These are phyloP conservation scores for Arthrobotrys entomopaga DNA, from an alignment of 2,329 filamentous ascomycete species.

Conservation along the genomic window DNA sequence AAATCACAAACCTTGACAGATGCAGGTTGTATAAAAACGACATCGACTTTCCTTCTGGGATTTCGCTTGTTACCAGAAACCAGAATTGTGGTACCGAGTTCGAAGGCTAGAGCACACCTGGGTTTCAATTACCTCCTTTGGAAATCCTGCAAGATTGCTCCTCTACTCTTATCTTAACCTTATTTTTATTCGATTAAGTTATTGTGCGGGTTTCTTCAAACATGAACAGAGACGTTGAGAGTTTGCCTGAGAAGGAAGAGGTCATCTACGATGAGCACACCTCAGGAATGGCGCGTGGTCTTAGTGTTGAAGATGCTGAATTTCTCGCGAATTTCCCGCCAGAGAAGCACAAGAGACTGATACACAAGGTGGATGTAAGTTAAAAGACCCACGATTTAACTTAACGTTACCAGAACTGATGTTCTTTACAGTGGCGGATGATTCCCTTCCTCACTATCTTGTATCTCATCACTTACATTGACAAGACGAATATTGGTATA, in stretches of 20 bases:
- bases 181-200: neutral
- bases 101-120: neutral
- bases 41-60: constrained; percentile 6
- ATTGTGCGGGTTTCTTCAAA: neutral
- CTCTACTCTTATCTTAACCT: neutral
- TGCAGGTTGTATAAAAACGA: constrained; percentile 24
- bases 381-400: neutral
- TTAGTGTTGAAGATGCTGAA: constrained; percentile 59
- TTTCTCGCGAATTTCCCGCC: constrained; percentile 60
- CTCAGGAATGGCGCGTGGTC: neutral
- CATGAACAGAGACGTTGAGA: constrained; percentile 27
- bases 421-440: constrained; percentile 23
- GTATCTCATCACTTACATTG: constrained; percentile 37
- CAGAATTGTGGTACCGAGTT: constrained; percentile 8
- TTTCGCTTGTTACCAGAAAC: constrained; percentile 2
- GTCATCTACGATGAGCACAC: constrained; percentile 29
- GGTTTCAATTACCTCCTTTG: no score
- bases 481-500: constrained; percentile 42
- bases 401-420: neutral
- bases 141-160: neutral
- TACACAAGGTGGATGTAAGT: constrained; percentile 58
- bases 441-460: constrained; percentile 38
- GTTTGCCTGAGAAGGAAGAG: constrained; percentile 34
- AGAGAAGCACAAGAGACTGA: constrained; percentile 59
- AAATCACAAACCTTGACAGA: neutral